Evolutionary conservation across 305 asterid species (phyloP), one percentile per base, ranked within the genome.

Genomic region (Fraxinus dipetala): DNA sequence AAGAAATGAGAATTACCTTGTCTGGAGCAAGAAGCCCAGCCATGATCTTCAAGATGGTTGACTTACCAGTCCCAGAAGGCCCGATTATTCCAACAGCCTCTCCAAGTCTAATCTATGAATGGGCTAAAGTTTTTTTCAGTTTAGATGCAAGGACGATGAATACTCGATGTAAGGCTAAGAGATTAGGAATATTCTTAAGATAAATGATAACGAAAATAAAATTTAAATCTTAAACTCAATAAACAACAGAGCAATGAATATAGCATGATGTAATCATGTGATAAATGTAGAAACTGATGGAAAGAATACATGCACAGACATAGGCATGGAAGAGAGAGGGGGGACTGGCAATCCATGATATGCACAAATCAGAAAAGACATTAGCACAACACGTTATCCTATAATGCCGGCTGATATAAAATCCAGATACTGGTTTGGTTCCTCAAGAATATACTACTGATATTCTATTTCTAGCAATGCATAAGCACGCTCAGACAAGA

Each of bases 21-120:
- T 96, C 98, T 26, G 99, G 99, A 86, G 95, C 97, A 86, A 96
- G 96, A 86, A 96, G 98, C 84, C 99, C 99, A 56, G 99, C 98
- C 88, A 96, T 92, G 86, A 96, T 91, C 93, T 96, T 96, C 90
- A 94, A 90, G 78, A 96, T 93, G 81, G 98, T 96, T 30, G 98
- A 96, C 86, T 96, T 96, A 77, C 99, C 99, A 14, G 98, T 96
- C 81, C 98, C 98, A 82, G 98, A 96, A 84, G 99, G 99, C 84
- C 99, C 98, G 87, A 96, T 94, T 83, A 96, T 94, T 80, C 99
- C 99, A 79, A 96, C 93, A 87, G 98, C 98, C 89, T 96, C 99
- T 81, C 99, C 99, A 87, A 92, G 97, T 89, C 95, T 93, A 89
- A 96, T 93, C 99, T 94, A 90, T 88, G 90, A 76, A 81, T 80